Evolutionary conservation across 306 rosid genomes (phyloP).

Genomic region (Cercis canadensis): DNA sequence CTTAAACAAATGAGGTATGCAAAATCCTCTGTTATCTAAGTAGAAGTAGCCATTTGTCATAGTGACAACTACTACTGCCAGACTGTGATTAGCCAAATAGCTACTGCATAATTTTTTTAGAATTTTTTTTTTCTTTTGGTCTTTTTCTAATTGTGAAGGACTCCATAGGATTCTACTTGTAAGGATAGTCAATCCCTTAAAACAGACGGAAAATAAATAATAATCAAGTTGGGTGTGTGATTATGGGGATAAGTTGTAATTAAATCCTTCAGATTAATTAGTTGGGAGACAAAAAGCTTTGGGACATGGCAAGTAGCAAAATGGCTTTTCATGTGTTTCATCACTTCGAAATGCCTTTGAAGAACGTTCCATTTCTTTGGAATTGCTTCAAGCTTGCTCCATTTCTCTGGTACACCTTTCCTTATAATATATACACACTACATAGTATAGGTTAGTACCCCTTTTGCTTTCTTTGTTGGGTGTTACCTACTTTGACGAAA

Average conservation of each 20-base stretch:
- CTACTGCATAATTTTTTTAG: no score
- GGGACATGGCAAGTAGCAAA: constrained; percentile 42
- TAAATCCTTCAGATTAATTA: neutral
- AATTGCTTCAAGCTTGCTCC: constrained; percentile 65
- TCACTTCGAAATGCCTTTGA: constrained; percentile 47
- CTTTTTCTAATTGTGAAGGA: neutral
- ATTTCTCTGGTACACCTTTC: constrained; percentile 21
- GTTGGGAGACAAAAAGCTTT: constrained; percentile 40
- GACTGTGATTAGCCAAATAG: no score
- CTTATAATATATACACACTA: constrained; percentile 30
- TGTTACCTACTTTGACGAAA: constrained; percentile 68
- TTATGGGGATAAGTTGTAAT: constrained; percentile 11
- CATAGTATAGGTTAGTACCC: neutral
- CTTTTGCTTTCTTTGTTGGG: constrained; percentile 61
- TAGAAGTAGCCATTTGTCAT: no score
- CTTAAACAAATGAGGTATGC: no score
- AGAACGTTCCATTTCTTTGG: constrained; percentile 58
- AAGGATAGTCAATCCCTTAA: constrained; percentile 24
- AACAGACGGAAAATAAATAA: constrained; percentile 20
- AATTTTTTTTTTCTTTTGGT: neutral
- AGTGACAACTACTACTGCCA: no score
- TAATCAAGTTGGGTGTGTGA: neutral
- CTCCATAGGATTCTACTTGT: neutral
- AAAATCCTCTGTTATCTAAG: no score
- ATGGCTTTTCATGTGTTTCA: constrained; percentile 37